Percentiles rank a stretch among this genome's conserved stretches.
Evolutionary conservation across 2,329 filamentous ascomycete genomes (phyloP).

Genomic region (Monascus ruber): DNA sequence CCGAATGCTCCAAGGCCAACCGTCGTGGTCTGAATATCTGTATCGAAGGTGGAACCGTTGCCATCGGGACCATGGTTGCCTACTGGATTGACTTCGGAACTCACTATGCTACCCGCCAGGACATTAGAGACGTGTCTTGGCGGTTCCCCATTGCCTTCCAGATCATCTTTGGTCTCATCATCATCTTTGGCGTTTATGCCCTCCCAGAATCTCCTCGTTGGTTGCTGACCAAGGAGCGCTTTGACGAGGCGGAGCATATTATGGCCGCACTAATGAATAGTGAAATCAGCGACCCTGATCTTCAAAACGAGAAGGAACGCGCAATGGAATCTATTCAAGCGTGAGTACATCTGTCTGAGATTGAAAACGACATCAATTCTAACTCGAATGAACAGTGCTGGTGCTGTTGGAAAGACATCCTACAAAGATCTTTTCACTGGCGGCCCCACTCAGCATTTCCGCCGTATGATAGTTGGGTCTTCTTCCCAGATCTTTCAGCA

Average conservation of each 20-base stretch:
- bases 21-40: slow-evolving; percentile 52
- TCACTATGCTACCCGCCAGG: slow-evolving; percentile 12
- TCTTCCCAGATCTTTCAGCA: slow-evolving; percentile 27
- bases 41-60: slow-evolving; percentile 44
- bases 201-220: slow-evolving; percentile 37
- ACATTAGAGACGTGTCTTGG: slow-evolving; percentile 29
- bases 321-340: slow-evolving; percentile 58
- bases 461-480: slow-evolving; percentile 13
- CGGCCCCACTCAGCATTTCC: slow-evolving; percentile 14
- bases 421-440: slow-evolving; percentile 32
- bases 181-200: slow-evolving; percentile 31
- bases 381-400: slow-evolving; percentile 34
- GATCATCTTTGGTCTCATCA: slow-evolving; percentile 37
- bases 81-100: slow-evolving; percentile 43
- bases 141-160: slow-evolving; percentile 46
- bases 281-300: slow-evolving; percentile 44
- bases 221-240: slow-evolving; percentile 33
- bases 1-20: slow-evolving; percentile 42
- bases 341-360: slow-evolving; percentile 22
- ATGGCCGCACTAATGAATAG: slow-evolving; percentile 40
- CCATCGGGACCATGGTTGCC: slow-evolving; percentile 41
- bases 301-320: slow-evolving; percentile 49
- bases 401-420: slow-evolving; percentile 39
- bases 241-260: slow-evolving; percentile 38
- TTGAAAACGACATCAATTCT: not conserved